Percentiles rank a stretch among this genome's conserved stretches.
Conservation (phyloP, 2,329 filamentous ascomycete species). For the Stagonosporopsis tanaceti region DNA sequence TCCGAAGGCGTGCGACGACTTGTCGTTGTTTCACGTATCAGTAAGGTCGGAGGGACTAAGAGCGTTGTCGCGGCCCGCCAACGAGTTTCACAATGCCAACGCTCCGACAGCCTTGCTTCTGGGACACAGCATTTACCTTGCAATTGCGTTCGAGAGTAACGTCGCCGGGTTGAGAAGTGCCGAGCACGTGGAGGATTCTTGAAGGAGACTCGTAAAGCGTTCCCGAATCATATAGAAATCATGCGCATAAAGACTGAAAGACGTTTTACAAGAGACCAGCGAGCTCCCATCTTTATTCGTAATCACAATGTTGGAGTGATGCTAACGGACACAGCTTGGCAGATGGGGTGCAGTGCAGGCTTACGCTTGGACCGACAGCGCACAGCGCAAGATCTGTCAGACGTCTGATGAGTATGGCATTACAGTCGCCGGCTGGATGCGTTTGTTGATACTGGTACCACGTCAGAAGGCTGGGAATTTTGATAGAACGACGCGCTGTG, state of each 20-base stretch:
- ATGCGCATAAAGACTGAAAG: not conserved
- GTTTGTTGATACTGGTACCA: not conserved
- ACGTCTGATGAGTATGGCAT: not conserved
- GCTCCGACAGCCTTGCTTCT: constrained; percentile 14
- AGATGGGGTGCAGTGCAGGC: not conserved
- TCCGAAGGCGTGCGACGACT: constrained; percentile 7
- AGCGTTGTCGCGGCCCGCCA: constrained; percentile 5
- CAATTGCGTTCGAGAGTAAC: not conserved
- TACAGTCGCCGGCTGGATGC: not conserved
- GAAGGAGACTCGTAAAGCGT: not conserved
- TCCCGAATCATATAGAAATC: not conserved
- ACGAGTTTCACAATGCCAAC: constrained; percentile 15
- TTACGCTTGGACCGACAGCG: not conserved
- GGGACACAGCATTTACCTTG: constrained; percentile 10
- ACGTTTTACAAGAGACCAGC: not conserved
- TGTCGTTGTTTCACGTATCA: constrained; percentile 22
- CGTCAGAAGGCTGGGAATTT: not conserved
- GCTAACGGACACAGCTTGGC: not conserved
- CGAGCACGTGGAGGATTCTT: not conserved
- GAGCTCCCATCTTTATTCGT: not conserved
- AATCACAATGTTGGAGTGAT: not conserved
- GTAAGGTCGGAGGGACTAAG: not conserved
- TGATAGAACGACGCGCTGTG: not conserved
- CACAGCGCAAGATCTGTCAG: not conserved
- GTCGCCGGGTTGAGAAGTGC: not conserved